Evolutionary conservation across 305 asterid genomes (phyloP).

Genomic region (Fraxinus ornus): DNA sequence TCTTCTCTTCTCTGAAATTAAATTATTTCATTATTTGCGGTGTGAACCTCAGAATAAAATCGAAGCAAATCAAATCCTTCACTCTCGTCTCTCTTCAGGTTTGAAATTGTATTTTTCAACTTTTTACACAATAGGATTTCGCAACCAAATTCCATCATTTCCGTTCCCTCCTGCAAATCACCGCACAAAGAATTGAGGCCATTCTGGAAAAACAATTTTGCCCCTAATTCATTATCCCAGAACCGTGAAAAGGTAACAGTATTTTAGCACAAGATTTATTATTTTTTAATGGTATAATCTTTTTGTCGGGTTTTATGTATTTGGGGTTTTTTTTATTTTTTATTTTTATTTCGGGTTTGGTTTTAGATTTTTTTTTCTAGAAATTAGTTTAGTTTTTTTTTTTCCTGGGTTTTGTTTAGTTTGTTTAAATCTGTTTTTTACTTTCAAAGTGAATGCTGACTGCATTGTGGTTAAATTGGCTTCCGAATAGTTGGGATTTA

Average conservation of each 20-base stretch:
- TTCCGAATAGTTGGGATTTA: conserved; percentile 9
- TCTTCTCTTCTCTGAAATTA: neutral
- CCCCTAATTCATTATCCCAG: conserved; percentile 6
- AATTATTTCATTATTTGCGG: neutral
- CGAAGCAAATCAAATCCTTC: neutral
- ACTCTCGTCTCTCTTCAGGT: neutral
- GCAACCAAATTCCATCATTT: neutral
- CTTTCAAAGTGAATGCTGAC: neutral
- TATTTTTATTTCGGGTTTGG: neutral
- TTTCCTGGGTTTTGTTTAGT: neutral
- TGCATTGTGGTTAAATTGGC: neutral
- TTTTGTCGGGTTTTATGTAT: neutral
- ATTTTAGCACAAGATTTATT: neutral
- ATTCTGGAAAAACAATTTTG: neutral
- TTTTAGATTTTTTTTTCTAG: neutral
- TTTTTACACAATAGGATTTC: neutral
- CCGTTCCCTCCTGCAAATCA: neutral
- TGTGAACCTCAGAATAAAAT: neutral
- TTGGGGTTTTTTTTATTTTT: conserved; percentile 21
- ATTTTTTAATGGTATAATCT: neutral
- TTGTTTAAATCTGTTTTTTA: neutral
- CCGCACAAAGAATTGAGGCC: conserved; percentile 1
- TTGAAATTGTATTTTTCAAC: conserved; percentile 14
- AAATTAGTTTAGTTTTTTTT: neutral
- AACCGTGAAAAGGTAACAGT: conserved; percentile 10